Evolutionary conservation across 805 yeast genomes (phyloP).

Genomic region (Groenewaldozyma tartarivorans): DNA sequence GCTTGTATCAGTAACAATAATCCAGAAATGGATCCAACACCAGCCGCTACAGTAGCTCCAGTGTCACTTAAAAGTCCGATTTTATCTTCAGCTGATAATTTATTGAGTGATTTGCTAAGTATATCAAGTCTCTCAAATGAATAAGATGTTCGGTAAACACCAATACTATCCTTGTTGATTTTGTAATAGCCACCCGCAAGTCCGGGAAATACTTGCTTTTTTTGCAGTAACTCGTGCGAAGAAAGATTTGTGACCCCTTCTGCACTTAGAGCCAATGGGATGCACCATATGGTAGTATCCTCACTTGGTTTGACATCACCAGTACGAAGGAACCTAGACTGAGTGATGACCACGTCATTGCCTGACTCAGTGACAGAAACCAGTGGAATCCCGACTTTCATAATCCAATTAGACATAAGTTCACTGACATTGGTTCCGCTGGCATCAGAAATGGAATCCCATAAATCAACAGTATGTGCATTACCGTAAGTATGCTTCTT

Average conservation of each 20-base stretch:
- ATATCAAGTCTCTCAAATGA: constrained; percentile 40
- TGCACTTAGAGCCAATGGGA: constrained; percentile 38
- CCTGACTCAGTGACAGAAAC: constrained; percentile 53
- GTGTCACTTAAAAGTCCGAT: constrained; percentile 59
- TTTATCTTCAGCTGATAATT: constrained; percentile 48
- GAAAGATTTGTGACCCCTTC: neutral
- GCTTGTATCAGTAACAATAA: constrained; percentile 38
- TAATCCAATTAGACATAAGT: constrained; percentile 77
- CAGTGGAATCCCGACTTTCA: constrained; percentile 69
- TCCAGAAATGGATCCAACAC: constrained; percentile 39
- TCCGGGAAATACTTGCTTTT: neutral
- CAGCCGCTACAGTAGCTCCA: constrained; percentile 44
- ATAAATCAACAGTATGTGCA: constrained; percentile 66
- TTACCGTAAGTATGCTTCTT: constrained; percentile 70
- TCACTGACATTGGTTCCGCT: constrained; percentile 62
- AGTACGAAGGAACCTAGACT: constrained; percentile 65
- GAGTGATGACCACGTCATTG: constrained; percentile 42
- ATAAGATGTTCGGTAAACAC: constrained; percentile 53
- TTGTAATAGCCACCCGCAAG: constrained; percentile 36
- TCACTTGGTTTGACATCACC: constrained; percentile 73
- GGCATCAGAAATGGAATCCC: constrained; percentile 63
- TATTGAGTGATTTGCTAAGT: constrained; percentile 43
- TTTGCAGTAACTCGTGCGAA: no score
- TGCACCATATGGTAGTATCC: constrained; percentile 54
- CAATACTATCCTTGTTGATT: constrained; percentile 52